A percentile compares a stretch with the other conserved stretches of the same genome.
Evolutionary conservation across 306 rosid species (phyloP).

Genomic region (Coriaria nepalensis): DNA sequence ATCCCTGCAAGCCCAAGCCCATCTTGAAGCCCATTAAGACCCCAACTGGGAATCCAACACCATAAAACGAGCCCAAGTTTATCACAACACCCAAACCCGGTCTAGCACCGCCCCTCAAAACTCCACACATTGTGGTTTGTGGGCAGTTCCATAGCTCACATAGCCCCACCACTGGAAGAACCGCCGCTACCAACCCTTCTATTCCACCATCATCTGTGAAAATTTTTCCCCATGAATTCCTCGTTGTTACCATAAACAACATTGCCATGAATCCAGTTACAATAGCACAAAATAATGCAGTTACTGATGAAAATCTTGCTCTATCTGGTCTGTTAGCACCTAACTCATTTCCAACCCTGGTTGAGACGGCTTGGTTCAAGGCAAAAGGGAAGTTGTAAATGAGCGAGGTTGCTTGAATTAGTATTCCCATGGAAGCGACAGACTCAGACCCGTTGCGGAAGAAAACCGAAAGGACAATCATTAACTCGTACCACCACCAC

Average conservation of each 20-base stretch:
- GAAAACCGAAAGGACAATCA: conserved; percentile 23
- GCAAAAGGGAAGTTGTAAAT: conserved; percentile 29
- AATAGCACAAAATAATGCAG: conserved; percentile 15
- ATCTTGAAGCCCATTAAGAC: conserved; percentile 8
- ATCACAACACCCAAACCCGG: conserved; percentile 17
- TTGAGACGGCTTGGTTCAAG: conserved; percentile 27
- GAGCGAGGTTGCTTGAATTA: conserved; percentile 33
- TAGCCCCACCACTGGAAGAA: conserved; percentile 21
- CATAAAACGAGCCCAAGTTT: conserved; percentile 19
- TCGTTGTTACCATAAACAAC: conserved; percentile 10
- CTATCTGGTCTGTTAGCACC: conserved; percentile 23
- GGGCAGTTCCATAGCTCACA: conserved; percentile 41
- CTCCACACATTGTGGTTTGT: conserved; percentile 31
- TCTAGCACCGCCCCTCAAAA: conserved; percentile 30
- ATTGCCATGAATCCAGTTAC: conserved; percentile 15
- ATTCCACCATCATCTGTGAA: conserved; percentile 20
- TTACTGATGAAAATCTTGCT: conserved; percentile 18
- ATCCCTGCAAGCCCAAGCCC: conserved; percentile 17
- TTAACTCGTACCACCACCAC: too few relatives aligned
- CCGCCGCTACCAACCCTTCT: conserved; percentile 5
- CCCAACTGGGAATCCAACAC: conserved; percentile 19
- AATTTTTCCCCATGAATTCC: conserved; percentile 16
- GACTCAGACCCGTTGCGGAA: conserved; percentile 16
- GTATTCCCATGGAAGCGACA: conserved; percentile 27
- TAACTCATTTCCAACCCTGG: conserved; percentile 30